These are phyloP conservation scores for Boletus mariae DNA, from an alignment of 1,284 basidiomycete genomes.

Conservation along the genomic window DNA sequence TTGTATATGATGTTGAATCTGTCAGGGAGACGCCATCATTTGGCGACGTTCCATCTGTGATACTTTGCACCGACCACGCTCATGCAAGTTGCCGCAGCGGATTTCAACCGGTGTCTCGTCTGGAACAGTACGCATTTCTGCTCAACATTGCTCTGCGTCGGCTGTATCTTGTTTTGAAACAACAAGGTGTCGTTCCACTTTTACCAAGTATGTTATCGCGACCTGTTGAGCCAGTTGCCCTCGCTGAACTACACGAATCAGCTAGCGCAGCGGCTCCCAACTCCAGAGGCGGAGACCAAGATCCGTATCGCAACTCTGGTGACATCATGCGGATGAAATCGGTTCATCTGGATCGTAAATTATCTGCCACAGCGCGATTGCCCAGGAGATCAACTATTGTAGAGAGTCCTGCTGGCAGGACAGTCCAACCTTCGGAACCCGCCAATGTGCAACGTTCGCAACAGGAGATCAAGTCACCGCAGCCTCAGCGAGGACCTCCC, in stretches of 20 bases:
- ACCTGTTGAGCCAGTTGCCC: not conserved
- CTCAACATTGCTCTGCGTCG: constrained; percentile 93
- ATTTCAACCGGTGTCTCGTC: constrained; percentile 87
- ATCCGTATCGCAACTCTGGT: constrained; percentile 79
- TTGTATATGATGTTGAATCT: constrained; percentile 69
- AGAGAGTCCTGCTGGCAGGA: constrained; percentile 90
- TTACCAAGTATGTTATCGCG: constrained; percentile 57
- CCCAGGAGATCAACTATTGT: constrained; percentile 95
- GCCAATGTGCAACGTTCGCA: constrained; percentile 39
- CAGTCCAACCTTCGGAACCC: constrained; percentile 65
- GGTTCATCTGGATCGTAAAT: constrained; percentile 90
- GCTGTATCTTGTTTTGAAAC: constrained; percentile 87
- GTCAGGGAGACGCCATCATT: constrained; percentile 64
- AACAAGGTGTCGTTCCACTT: constrained; percentile 85
- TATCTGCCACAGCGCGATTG: constrained; percentile 87
- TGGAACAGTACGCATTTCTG: constrained; percentile 98
- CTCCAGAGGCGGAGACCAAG: constrained; percentile 42
- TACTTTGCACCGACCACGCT: constrained; percentile 80
- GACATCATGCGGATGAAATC: constrained; percentile 95
- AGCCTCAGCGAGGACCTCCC: constrained; percentile 35
- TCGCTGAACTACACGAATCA: constrained; percentile 22
- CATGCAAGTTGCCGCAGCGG: constrained; percentile 64
- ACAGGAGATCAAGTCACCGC: constrained; percentile 31
- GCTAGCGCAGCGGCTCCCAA: constrained; percentile 37
- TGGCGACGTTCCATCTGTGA: constrained; percentile 63